Evolutionary conservation across 495 filamentous ascomycete species (phyloP).

Genomic region (Lasiosphaeris hirsuta): DNA sequence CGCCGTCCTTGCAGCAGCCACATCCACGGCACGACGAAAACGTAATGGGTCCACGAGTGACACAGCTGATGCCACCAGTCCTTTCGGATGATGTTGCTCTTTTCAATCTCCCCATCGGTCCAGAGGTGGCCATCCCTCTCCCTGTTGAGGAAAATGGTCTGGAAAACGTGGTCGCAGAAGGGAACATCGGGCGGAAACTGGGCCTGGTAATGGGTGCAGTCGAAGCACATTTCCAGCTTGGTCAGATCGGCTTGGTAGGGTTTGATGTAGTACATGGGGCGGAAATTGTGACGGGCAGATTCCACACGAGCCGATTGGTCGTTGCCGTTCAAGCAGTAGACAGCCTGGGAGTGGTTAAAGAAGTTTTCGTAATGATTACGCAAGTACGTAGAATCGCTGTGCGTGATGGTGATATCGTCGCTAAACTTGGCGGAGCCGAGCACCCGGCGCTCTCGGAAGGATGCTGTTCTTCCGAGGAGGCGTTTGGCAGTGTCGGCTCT

Average conservation of each 20-base stretch:
- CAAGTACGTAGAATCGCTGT: constrained; percentile 74
- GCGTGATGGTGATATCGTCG: constrained; percentile 82
- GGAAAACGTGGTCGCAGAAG: constrained; percentile 63
- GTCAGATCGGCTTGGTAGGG: constrained; percentile 58
- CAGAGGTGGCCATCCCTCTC: constrained; percentile 57
- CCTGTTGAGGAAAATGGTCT: constrained; percentile 80
- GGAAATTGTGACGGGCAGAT: constrained; percentile 41
- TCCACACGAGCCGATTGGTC: constrained; percentile 33
- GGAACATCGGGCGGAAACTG: constrained; percentile 60
- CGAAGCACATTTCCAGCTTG: constrained; percentile 85
- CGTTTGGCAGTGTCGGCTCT: constrained; percentile 66
- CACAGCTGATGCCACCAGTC: constrained; percentile 90
- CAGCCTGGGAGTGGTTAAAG: constrained; percentile 45
- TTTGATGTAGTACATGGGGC: constrained; percentile 82
- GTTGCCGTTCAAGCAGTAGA: constrained; percentile 23
- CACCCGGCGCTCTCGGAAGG: constrained; percentile 62
- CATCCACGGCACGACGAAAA: constrained; percentile 72
- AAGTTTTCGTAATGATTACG: constrained; percentile 69
- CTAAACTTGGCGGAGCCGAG: constrained; percentile 74
- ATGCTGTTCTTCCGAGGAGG: constrained; percentile 60
- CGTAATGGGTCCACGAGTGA: constrained; percentile 77
- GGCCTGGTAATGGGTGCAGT: constrained; percentile 80
- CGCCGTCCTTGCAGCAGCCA: constrained; percentile 75
- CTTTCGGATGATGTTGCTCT: constrained; percentile 61
- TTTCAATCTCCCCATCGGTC: constrained; percentile 68